A percentile compares a stretch with the other conserved stretches of the same genome.
Evolutionary conservation across 2,329 filamentous ascomycete genomes (phyloP).

Genomic region (Sporothrix humicola): DNA sequence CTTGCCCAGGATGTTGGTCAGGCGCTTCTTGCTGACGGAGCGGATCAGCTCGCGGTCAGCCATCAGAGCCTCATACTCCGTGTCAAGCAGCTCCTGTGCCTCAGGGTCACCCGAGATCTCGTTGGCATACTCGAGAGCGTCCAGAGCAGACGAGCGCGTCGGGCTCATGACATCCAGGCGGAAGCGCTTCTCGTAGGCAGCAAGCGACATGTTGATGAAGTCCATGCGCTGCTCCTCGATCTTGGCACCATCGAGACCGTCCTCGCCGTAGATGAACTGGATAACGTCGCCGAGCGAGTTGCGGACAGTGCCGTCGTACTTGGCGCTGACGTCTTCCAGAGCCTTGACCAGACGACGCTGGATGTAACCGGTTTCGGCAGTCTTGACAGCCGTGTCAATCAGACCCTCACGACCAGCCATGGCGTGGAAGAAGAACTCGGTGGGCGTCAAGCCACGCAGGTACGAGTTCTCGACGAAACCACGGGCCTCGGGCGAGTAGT

Average conservation of each 20-base stretch:
- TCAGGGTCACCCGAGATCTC: conserved; percentile 87
- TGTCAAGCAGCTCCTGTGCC: conserved; percentile 83
- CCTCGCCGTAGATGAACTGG: conserved; percentile 97
- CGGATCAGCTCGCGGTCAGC: conserved; percentile 79
- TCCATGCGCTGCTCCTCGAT: conserved; percentile 95
- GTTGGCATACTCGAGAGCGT: conserved; percentile 82
- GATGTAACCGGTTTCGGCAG: conserved; percentile 98
- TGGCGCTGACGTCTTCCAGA: conserved; percentile 94
- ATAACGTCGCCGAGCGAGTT: conserved; percentile 97
- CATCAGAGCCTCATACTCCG: conserved; percentile 80
- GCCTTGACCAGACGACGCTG: conserved; percentile 98
- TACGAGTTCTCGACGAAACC: conserved; percentile 99
- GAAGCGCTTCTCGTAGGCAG: conserved; percentile 79
- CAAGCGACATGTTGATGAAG: conserved; percentile 78
- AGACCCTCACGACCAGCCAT: conserved; percentile 99
- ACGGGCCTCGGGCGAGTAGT: conserved; percentile 95
- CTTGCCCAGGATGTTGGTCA: conserved; percentile 47
- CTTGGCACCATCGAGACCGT: conserved; percentile 88
- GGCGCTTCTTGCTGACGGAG: conserved; percentile 60
- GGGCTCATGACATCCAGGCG: conserved; percentile 84
- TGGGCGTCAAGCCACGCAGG: conserved; percentile 89
- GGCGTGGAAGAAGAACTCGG: conserved; percentile 99
- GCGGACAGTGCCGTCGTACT: conserved; percentile 95
- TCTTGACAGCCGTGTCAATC: conserved; percentile 99
- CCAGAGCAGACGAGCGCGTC: conserved; percentile 61